Evolutionary conservation across 1,139 yeast genomes (phyloP), one percentile per base, ranked within the genome.

Genomic region (Blastobotrys apis): DNA sequence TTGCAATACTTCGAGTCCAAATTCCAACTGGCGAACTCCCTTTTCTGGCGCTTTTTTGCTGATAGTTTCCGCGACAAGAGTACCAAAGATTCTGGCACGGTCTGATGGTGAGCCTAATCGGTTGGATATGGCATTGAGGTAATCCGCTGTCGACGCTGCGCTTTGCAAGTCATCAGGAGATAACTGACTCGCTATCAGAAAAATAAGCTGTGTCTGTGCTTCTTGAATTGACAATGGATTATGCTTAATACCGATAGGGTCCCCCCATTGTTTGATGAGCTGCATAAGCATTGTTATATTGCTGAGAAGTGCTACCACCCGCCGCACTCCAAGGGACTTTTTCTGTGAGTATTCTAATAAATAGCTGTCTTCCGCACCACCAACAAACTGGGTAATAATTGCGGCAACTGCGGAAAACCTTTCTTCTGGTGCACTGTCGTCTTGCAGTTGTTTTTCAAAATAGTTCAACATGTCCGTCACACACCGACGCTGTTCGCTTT

Each of bases 61-160:
- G 2, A 73, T 53, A 42, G 64, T 62, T 52, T 77, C 76, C 0
- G 80, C 78, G 32, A 77, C 55, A 1, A 71, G 54, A 13, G 74
- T 68, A 0, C 76, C 81, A 40, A 75, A 60, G 1, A 64, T 50
- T 41, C 77, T 68, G 3, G 73, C 69, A 27, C 61, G 57, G 29
- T 65, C 62, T 0, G 78, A 72, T 40, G 64, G 62, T 0, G 80
- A 70, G 39, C 62, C 64, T n/a, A 77, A 64, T 23, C 77, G 60
- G 44, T 65, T 68, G 1, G 80, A 69, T 13, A 77, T 62, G 0
- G 74, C 71, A 19, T 66, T 60, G 13, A 76, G 56, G 48, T 73
- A 77, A 0, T 47, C 52, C 2, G 62, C 47, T 22, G 66, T 60
- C 10, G 54, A 55, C 36, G 68, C 51, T 17, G 73, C 47, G 2